A percentile compares a stretch with the other conserved stretches of the same genome.
Conservation (phyloP, 1,284 basidiomycete species). For the Agaricales sp. region DNA sequence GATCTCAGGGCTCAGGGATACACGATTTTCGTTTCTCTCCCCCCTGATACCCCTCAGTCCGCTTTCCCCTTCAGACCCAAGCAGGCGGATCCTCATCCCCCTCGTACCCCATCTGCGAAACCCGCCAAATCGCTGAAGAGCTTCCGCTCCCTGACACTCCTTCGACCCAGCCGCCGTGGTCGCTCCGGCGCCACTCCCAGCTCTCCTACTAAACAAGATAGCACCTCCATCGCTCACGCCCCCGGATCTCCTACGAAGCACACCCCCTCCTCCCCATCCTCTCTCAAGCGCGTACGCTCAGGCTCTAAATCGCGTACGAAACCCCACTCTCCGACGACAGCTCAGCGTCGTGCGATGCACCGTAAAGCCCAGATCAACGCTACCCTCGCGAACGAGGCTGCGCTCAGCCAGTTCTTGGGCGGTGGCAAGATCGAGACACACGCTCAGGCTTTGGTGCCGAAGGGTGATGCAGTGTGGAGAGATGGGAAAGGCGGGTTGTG, state of each 20-base stretch:
- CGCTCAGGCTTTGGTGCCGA: background rate
- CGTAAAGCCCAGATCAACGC: too few species aligned
- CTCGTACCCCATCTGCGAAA: too few species aligned
- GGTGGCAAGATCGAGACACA: background rate
- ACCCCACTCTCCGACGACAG: too few species aligned
- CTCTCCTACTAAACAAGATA: background rate
- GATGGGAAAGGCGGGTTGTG: background rate
- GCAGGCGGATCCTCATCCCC: too few species aligned
- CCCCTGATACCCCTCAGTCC: background rate
- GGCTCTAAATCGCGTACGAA: too few species aligned
- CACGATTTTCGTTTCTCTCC: background rate
- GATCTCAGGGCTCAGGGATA: background rate
- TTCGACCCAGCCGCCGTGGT: too few species aligned
- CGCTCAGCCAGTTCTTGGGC: background rate
- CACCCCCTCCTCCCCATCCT: too few species aligned
- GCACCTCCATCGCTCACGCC: background rate
- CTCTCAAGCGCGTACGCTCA: too few species aligned
- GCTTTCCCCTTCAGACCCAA: too few species aligned
- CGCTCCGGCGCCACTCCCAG: background rate
- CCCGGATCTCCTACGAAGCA: too few species aligned
- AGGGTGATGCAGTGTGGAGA: background rate
- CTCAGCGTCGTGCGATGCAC: too few species aligned
- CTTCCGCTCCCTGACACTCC: background rate
- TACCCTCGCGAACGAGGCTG: background rate
- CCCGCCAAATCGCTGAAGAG: background rate